phyloP scores from a whole-genome alignment of 2,329 filamentous ascomycete genomes.

The Herpomyces periplanetae region DNA sequence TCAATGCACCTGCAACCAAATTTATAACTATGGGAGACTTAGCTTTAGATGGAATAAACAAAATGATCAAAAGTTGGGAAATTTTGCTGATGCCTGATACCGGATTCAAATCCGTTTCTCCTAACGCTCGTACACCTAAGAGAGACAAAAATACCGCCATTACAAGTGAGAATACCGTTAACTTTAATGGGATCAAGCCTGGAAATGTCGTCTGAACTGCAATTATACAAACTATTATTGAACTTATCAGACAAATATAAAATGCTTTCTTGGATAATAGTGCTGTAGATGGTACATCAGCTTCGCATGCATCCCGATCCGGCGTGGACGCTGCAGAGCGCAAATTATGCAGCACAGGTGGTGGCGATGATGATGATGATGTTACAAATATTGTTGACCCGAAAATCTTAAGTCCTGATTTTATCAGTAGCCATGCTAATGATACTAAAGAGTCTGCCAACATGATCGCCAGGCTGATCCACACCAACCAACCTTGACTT shows the following conservation, averaged over 20 bases:
- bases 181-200: constrained; percentile 32
- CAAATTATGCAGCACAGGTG: too few relatives aligned
- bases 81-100: constrained; percentile 89
- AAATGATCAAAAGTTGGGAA: constrained; percentile 70
- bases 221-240: constrained; percentile 35
- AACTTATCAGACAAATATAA: constrained; percentile 28
- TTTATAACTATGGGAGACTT: constrained; percentile 78
- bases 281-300: constrained; percentile 49
- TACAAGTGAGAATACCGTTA: constrained; percentile 44
- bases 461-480: constrained; percentile 88
- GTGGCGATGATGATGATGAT: too few relatives aligned
- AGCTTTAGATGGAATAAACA: constrained; percentile 32
- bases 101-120: constrained; percentile 72
- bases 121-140: constrained; percentile 22
- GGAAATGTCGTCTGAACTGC: constrained; percentile 57
- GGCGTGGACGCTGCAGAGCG: too few relatives aligned
- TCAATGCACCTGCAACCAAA: constrained; percentile 60
- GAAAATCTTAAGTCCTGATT: too few relatives aligned
- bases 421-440: constrained; percentile 32
- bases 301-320: constrained; percentile 12
- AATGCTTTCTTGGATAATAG: constrained; percentile 33
- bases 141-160: constrained; percentile 25
- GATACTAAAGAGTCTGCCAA: constrained; percentile 65
- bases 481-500: constrained; percentile 94
- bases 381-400: too few relatives aligned